Conservation (phyloP, 371 early-diverging fungal species). For the Batrachochytrium dendrobatidis region DNA sequence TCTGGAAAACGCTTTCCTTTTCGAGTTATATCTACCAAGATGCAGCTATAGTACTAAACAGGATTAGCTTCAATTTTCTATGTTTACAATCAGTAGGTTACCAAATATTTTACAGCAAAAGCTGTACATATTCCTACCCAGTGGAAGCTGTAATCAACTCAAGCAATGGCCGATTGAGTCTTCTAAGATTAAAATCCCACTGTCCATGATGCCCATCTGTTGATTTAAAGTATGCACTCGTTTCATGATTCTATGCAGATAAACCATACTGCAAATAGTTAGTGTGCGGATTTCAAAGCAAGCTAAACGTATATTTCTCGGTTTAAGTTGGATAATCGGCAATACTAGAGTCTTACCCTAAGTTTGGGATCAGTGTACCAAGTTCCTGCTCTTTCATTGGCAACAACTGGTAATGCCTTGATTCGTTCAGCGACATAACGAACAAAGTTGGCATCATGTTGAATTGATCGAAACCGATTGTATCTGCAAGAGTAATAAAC, state of each 20-base stretch:
- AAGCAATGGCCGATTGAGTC: conserved; percentile 69
- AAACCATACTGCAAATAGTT: not conserved
- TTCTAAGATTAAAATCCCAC: conserved; percentile 73
- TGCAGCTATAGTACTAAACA: conserved; percentile 42
- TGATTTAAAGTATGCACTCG: conserved; percentile 81
- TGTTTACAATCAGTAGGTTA: no score
- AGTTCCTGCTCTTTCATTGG: conserved; percentile 76
- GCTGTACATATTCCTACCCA: no score
- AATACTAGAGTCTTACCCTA: conserved; percentile 43
- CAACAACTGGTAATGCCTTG: conserved; percentile 56
- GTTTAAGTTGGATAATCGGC: not conserved
- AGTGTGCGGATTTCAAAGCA: not conserved
- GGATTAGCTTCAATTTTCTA: no score
- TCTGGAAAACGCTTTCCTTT: conserved; percentile 80
- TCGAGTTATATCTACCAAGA: conserved; percentile 82
- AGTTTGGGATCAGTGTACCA: conserved; percentile 69
- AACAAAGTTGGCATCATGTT: conserved; percentile 69
- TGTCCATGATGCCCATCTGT: conserved; percentile 81
- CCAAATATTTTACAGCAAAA: no score
- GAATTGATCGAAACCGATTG: conserved; percentile 72
- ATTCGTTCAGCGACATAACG: conserved; percentile 44
- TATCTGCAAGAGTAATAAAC: conserved; percentile 33
- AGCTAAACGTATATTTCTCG: not conserved
- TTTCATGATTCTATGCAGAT: conserved; percentile 37
- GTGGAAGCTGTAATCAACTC: conserved; percentile 44